These are phyloP conservation scores for Gomphus bonarii DNA, from an alignment of 1,284 basidiomycete species.

Conservation along the genomic window DNA sequence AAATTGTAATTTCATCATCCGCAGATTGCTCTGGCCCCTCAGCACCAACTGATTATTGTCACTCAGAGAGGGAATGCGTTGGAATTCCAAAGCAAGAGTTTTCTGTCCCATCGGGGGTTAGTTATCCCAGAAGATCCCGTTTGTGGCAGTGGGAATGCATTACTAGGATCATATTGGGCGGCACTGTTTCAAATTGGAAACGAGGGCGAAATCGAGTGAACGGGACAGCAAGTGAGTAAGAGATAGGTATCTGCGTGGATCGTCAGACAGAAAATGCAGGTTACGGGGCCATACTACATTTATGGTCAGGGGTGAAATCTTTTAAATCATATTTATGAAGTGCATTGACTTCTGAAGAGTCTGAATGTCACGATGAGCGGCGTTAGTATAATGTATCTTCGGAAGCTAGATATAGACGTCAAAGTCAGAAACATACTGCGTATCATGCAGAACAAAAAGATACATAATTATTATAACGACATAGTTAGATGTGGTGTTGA, in stretches of 20 bases:
- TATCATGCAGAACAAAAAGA: too few species aligned
- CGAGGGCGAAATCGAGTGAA: constrained; percentile 4
- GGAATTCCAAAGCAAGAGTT: constrained; percentile 14
- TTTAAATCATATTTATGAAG: too few species aligned
- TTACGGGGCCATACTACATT: constrained; percentile 12
- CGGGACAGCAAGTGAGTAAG: constrained; percentile 18
- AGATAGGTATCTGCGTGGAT: constrained; percentile 16
- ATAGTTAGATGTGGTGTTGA: too few species aligned
- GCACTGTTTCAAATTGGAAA: constrained; percentile 9
- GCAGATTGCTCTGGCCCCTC: constrained; percentile 1
- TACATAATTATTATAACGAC: too few species aligned
- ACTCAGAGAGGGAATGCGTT: constrained; percentile 1
- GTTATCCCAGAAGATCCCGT: constrained; percentile 22
- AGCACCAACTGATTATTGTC: constrained; percentile 8
- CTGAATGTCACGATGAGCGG: neutral
- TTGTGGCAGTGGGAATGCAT: constrained; percentile 20
- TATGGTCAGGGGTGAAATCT: neutral
- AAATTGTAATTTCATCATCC: neutral
- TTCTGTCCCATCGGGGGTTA: constrained; percentile 15
- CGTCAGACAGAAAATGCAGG: constrained; percentile 13
- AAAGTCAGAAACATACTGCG: too few species aligned
- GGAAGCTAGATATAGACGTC: too few species aligned
- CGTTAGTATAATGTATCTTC: too few species aligned
- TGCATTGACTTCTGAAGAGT: too few species aligned
- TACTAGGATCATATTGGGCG: constrained; percentile 19